Percentiles rank a stretch among this genome's conserved stretches.
Evolutionary conservation across 2,329 filamentous ascomycete genomes (phyloP).

Genomic region (Coniella vitis): DNA sequence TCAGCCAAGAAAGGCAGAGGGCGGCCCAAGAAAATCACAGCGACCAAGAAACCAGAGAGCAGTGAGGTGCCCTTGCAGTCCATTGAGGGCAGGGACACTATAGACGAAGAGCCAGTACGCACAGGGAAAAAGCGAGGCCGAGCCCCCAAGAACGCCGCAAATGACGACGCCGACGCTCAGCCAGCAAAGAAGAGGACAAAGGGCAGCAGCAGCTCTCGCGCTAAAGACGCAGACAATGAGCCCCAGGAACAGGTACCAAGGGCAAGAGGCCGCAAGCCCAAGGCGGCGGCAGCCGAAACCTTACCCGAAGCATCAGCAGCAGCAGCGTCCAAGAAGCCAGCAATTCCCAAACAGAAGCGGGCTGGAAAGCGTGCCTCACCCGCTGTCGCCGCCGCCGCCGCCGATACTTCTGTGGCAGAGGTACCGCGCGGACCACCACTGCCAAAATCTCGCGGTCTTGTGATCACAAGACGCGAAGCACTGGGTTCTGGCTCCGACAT

Average conservation of each 20-base stretch:
- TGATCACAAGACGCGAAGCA: constrained; percentile 41
- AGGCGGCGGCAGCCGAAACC: constrained; percentile 17
- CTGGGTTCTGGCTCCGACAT: constrained; percentile 39
- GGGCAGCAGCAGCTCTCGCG: constrained; percentile 19
- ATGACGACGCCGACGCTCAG: constrained; percentile 19
- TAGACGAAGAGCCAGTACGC: constrained; percentile 16
- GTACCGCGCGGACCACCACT: constrained; percentile 49
- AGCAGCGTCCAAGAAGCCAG: constrained; percentile 26
- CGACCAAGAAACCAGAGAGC: constrained; percentile 23
- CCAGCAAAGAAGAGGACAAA: constrained; percentile 20
- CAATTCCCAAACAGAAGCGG: constrained; percentile 26
- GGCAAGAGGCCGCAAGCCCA: constrained; percentile 16
- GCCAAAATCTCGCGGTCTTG: constrained; percentile 47
- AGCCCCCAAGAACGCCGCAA: constrained; percentile 18
- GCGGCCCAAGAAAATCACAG: constrained; percentile 9
- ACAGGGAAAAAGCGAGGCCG: constrained; percentile 19
- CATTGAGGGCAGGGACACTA: constrained; percentile 17
- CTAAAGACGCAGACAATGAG: constrained; percentile 17
- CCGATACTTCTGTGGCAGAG: constrained; percentile 39
- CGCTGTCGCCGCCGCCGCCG: constrained; percentile 34
- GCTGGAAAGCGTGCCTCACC: constrained; percentile 33
- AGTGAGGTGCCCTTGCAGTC: constrained; percentile 9
- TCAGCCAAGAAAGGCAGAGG: constrained; percentile 8
- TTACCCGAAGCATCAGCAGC: constrained; percentile 26
- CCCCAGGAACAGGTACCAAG: constrained; percentile 18